These are phyloP conservation scores for Populus pruinosa DNA, from an alignment of 345 rosid genomes.

Conservation along the genomic window DNA sequence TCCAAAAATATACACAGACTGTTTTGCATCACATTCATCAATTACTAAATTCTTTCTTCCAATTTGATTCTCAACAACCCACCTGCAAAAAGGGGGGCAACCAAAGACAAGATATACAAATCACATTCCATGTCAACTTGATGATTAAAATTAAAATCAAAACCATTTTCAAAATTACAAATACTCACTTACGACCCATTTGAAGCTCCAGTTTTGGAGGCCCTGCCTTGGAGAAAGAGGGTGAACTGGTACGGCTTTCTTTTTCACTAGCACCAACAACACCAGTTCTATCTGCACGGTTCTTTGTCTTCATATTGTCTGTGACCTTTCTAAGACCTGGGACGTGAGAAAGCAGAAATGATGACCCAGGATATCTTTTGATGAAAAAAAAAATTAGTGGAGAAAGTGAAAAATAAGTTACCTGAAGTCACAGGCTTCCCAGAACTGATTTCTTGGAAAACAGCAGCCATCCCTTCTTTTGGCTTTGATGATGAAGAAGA, in stretches of 20 bases:
- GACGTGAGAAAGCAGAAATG: neutral
- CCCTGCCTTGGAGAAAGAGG: constrained; percentile 64
- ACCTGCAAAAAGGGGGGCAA: constrained; percentile 44
- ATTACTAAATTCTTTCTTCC: constrained; percentile 80
- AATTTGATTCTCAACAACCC: constrained; percentile 96
- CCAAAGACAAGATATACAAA: constrained; percentile 9
- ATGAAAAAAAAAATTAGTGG: too few relatives aligned
- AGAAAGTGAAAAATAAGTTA: constrained; percentile 19
- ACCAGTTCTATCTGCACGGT: constrained; percentile 65
- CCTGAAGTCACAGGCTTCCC: constrained; percentile 70
- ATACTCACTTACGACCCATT: constrained; percentile 93
- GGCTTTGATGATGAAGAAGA: constrained; percentile 74
- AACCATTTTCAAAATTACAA: neutral
- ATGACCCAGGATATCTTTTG: neutral
- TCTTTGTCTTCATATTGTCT: constrained; percentile 91
- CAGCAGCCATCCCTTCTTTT: constrained; percentile 89
- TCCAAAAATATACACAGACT: constrained; percentile 83
- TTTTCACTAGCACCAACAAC: constrained; percentile 58
- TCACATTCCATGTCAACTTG: constrained; percentile 6
- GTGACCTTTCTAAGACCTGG: constrained; percentile 88
- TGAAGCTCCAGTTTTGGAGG: constrained; percentile 96
- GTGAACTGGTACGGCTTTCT: constrained; percentile 41
- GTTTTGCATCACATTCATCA: constrained; percentile 89
- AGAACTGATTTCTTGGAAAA: constrained; percentile 78
- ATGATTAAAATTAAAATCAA: constrained; percentile 7